Conservation (phyloP, 2,329 filamentous ascomycete species). For the Fusarium chaquense region DNA sequence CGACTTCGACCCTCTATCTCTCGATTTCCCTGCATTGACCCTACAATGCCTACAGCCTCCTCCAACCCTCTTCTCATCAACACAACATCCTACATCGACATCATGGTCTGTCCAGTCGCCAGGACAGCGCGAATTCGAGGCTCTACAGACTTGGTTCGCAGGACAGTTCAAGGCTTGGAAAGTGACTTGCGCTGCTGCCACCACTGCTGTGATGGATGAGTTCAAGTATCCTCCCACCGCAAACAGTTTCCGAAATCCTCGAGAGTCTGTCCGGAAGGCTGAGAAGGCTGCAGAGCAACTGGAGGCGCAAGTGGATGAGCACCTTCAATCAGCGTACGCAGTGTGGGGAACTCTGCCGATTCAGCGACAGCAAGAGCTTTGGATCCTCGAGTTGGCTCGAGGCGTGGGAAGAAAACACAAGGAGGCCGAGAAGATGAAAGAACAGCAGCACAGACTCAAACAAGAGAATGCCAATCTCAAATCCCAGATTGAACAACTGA, state of each 20-base stretch:
- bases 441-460: slow-evolving; percentile 62
- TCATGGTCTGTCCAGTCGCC: slow-evolving; percentile 88
- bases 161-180: slow-evolving; percentile 77
- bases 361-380: slow-evolving; percentile 69
- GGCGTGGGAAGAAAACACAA: slow-evolving; percentile 68
- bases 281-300: slow-evolving; percentile 68
- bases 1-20: slow-evolving; percentile 85
- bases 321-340: slow-evolving; percentile 80
- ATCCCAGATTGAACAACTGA: slow-evolving; percentile 69
- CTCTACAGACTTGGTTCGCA: slow-evolving; percentile 74
- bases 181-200: slow-evolving; percentile 62
- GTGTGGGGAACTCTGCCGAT: slow-evolving; percentile 77
- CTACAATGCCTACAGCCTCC: slow-evolving; percentile 84
- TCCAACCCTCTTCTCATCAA: slow-evolving; percentile 83
- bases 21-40: slow-evolving; percentile 88
- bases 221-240: slow-evolving; percentile 61
- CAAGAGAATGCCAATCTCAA: slow-evolving; percentile 70
- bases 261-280: slow-evolving; percentile 61
- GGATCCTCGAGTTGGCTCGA: slow-evolving; percentile 72
- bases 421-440: slow-evolving; percentile 64
- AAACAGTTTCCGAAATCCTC: slow-evolving; percentile 57
- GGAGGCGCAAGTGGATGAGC: slow-evolving; percentile 77
- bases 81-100: slow-evolving; percentile 79
- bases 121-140: slow-evolving; percentile 77
- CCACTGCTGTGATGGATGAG: slow-evolving; percentile 64